Percentiles rank a stretch among this genome's conserved stretches.
phyloP scores from a whole-genome alignment of 225 moss, liverwort and hornwort species.

The Polytrichum formosum region DNA sequence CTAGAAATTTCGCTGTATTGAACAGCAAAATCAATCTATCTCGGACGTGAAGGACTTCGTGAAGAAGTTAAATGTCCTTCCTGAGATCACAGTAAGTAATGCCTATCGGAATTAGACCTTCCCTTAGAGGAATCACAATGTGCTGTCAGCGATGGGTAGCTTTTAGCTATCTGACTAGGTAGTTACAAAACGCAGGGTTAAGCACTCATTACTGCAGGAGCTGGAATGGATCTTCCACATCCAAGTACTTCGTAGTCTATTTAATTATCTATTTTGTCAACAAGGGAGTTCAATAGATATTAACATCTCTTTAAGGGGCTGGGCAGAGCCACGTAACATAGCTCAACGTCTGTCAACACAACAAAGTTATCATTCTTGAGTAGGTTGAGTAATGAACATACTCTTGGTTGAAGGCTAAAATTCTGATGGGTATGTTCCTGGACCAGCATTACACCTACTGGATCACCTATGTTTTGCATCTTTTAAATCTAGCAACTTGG shows the following conservation, averaged over 20 bases:
- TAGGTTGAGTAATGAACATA: slow-evolving; percentile 88
- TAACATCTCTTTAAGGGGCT: slow-evolving; percentile 9
- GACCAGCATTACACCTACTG: no score
- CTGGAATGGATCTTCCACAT: no score
- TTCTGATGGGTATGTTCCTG: slow-evolving; percentile 65
- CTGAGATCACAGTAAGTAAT: slow-evolving; percentile 75
- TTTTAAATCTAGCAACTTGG: no score
- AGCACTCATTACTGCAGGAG: no score
- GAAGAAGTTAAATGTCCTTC: slow-evolving; percentile 91
- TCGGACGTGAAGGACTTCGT: slow-evolving; percentile 98
- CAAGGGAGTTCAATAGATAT: no score
- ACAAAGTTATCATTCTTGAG: slow-evolving; percentile 68
- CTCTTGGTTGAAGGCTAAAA: slow-evolving; percentile 87
- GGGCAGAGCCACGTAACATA: slow-evolving; percentile 78
- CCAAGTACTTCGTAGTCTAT: no score
- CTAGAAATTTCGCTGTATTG: background rate
- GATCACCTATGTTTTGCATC: no score
- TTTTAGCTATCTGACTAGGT: no score
- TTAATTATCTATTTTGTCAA: no score
- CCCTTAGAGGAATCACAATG: no score
- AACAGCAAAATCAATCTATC: slow-evolving; percentile 87
- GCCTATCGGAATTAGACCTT: background rate
- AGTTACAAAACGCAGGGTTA: no score
- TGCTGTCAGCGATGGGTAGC: no score
- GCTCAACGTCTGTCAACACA: slow-evolving; percentile 76